Conservation (phyloP, 2,329 filamentous ascomycete genomes). For the Stachybotrys elegans region DNA sequence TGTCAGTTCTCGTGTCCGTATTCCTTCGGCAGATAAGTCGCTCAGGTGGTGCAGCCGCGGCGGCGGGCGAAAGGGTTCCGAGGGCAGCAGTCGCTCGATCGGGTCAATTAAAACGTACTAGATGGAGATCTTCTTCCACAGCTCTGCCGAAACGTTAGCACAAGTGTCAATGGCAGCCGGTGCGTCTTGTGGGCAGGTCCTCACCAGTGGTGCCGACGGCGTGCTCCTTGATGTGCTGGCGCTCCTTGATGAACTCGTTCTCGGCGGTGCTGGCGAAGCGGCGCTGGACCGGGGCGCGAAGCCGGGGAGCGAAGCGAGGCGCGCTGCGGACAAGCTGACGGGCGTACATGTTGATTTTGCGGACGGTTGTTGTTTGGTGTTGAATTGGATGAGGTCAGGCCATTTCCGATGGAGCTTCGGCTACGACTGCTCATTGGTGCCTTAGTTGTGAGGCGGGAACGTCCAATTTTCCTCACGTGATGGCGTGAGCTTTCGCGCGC, state of each 20-base stretch:
- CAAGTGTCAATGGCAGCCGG: too few relatives aligned
- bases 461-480: slow-evolving; percentile 28
- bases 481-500: too few relatives aligned
- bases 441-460: slow-evolving; percentile 24
- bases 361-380: slow-evolving; percentile 17
- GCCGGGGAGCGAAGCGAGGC: slow-evolving; percentile 57
- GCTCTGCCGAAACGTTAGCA: slow-evolving; percentile 54
- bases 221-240: slow-evolving; percentile 85
- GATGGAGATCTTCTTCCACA: slow-evolving; percentile 94
- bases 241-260: slow-evolving; percentile 92
- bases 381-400: slow-evolving; percentile 26
- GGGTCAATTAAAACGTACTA: slow-evolving; percentile 63
- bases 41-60: neutral
- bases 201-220: slow-evolving; percentile 77
- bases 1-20: slow-evolving; percentile 15
- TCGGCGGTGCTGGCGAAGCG: slow-evolving; percentile 72
- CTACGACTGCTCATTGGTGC: slow-evolving; percentile 23
- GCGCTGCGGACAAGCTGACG: slow-evolving; percentile 56
- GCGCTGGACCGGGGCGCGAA: slow-evolving; percentile 60
- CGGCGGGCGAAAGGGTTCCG: neutral
- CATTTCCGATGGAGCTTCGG: slow-evolving; percentile 27
- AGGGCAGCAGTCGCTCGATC: neutral
- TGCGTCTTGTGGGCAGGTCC: too few relatives aligned
- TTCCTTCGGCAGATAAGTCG: slow-evolving; percentile 2
- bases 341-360: slow-evolving; percentile 52